Conservation (phyloP, 2,329 filamentous ascomycete species). For the Neopestalotiopsis clavispora region DNA sequence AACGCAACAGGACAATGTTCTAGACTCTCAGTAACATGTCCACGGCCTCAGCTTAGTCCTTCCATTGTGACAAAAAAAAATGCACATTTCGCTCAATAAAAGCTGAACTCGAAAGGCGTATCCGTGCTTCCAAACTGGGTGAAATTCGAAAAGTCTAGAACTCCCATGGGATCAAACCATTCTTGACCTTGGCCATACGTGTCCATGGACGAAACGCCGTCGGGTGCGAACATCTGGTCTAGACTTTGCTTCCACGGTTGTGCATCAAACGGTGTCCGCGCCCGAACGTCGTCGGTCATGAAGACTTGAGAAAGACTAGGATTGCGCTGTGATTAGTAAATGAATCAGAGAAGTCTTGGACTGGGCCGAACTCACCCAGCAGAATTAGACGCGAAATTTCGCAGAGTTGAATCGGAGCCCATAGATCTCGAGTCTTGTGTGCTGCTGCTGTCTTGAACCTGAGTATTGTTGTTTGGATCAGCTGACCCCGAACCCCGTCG, state of each 20-base stretch:
- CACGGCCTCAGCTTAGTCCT: no score
- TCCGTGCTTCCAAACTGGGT: conserved; percentile 22
- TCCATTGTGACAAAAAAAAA: no score
- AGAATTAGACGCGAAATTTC: not conserved
- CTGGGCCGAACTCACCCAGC: not conserved
- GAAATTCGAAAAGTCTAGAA: conserved; percentile 26
- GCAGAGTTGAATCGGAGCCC: not conserved
- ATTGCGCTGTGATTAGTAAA: not conserved
- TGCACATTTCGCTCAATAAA: not conserved
- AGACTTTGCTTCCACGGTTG: not conserved
- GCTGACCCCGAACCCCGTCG: not conserved
- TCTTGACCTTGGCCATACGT: conserved; percentile 18
- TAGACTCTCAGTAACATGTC: no score
- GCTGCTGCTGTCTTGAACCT: not conserved
- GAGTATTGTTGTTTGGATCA: not conserved
- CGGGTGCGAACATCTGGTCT: not conserved
- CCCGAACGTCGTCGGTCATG: not conserved
- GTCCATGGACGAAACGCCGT: not conserved
- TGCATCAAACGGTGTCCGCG: not conserved
- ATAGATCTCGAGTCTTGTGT: not conserved
- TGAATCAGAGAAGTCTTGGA: not conserved
- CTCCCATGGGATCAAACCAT: conserved; percentile 24
- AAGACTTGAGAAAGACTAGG: not conserved
- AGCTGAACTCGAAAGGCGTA: conserved; percentile 20
- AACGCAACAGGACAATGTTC: no score